Base-by-base conservation (phyloP, 441 rosid species). In the Corymbia citriodora region DNA sequence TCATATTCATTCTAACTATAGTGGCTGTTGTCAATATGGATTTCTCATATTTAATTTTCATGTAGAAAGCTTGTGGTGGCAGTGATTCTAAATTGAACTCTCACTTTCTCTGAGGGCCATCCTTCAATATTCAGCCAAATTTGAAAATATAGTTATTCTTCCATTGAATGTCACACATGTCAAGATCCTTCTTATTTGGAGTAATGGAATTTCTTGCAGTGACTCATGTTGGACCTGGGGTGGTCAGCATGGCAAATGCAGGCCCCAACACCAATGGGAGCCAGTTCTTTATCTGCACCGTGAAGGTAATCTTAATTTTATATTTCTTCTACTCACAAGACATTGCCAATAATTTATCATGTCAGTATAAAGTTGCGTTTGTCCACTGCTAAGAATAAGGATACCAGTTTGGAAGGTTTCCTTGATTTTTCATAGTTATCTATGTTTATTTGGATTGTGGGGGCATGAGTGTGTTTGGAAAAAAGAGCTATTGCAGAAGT, bases 201-300 rank as follows among this genome's bases (percentile, higher is more conserved):
- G 72, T 59, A 74, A 40, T 91, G 87, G 31, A 87, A 88, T 92
- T 88, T 53, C 27, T 87, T 94, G 95, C 99, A 98, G 99, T 98
- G 93, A 63, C 96, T 21, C 99, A 98, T 92, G 91, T 87, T 23
- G 99, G 98, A 93, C 99, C 99, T 89, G 99, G 99, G 92, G 93
- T 98, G 91, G 89, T 97, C 88, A 97, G 99, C 90, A 98, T 98
- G 99, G 99, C 99, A 87, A 98, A 98, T 94, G 99, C 99, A 88
- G 99, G 99, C 79, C 99, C 99, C 54, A 97, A 98, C 93, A 98
- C 99, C 87, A 98, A 98, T 82, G 99, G 99, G 65, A 98, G 99
- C 91, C 99, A 98, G 91, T 97, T 97, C 92, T 98, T 98, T 91
- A 96, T 98, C 91, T 97, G 99, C 95, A 98, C 99, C 52, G 99